phyloP scores from a whole-genome alignment of 192 early-diverging fungal genomes.

The Coemansia sp. region DNA sequence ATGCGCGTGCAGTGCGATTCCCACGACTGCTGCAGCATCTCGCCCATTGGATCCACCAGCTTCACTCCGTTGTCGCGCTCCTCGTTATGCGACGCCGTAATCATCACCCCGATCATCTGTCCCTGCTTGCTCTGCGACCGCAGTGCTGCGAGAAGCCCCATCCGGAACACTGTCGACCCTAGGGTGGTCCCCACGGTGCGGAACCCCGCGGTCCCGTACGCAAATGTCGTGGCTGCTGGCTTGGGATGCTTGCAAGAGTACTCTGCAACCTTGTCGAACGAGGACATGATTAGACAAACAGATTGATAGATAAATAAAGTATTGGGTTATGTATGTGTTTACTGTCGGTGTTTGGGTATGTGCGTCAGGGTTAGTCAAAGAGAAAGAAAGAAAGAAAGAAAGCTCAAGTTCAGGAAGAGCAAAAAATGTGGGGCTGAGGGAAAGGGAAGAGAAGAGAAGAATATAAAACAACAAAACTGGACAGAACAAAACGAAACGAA shows the following conservation, averaged over 20 bases:
- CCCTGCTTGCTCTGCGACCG: slow-evolving; percentile 87
- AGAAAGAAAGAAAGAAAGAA: too few species aligned
- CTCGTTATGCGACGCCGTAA: slow-evolving; percentile 99
- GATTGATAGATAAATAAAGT: too few species aligned
- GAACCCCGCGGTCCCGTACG: slow-evolving; percentile 98
- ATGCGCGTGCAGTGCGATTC: slow-evolving; percentile 87
- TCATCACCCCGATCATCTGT: slow-evolving; percentile 91
- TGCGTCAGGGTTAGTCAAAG: too few species aligned
- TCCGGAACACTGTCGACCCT: slow-evolving; percentile 90
- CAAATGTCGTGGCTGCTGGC: slow-evolving; percentile 59
- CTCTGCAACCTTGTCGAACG: slow-evolving; percentile 36
- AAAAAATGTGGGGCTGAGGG: not conserved
- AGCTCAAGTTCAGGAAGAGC: too few species aligned
- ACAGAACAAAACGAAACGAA: not conserved
- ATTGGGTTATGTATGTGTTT: too few species aligned
- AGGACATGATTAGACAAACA: slow-evolving; percentile 7
- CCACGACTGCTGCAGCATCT: slow-evolving; percentile 98
- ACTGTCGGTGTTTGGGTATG: too few species aligned
- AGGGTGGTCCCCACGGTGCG: slow-evolving; percentile 87
- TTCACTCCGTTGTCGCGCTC: slow-evolving; percentile 99
- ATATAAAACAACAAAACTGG: not conserved
- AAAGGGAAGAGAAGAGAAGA: not conserved
- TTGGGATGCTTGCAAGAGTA: slow-evolving; percentile 74
- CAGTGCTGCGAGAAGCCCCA: slow-evolving; percentile 87
- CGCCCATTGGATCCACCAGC: slow-evolving; percentile 95